Base-by-base conservation (phyloP, 371 early-diverging fungal species). In the Mortierella sp. region DNA sequence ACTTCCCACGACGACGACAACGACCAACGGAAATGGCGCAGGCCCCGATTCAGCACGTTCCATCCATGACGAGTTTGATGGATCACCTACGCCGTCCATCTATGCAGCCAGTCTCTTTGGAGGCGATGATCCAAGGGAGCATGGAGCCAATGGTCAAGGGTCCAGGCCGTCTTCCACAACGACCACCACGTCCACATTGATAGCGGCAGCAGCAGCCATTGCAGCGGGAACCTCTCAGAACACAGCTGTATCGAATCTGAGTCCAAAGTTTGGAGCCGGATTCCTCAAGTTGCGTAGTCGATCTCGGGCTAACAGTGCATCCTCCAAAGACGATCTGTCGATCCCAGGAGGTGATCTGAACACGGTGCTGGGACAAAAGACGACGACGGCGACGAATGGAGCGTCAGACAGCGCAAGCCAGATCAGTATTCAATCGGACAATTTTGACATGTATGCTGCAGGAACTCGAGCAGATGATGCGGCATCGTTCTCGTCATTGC, bases 41-140 rank as follows among this genome's bases (percentile, higher is more conserved):
- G 49, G 37, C 8, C 25, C 31, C 19, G 24, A 54, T 12, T 57
- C 57, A 9, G 37, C 31, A 17, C 47, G 13, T 7, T 49, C 45
- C 16, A 31, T 29, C 9, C 59, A 66, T 16, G 68, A 68, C 41
- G 68, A 65, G 8, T 24, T 45, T 44, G 21, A 25, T 39, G 70
- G 56, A 16, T 71, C 71, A 0, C 71, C 65, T 13, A 45, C 40
- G 17, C 31, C 57, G 5, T 71, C 65, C 1, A 62, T 71, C 3
- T 71, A 71, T 40, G 64, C 65, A 3, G 56, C 71, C 44, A 71
- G 71, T 24, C 44, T 71, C 2, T 71, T 71, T 61, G 59, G 45
- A 9, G 49, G 1, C n/a, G 54, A 61, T 12, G 64, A 63, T 31
- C 52, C 29, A 41, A n/a, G n/a, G n/a, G n/a, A n/a, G n/a, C n/a